Evolutionary conservation across 2,329 filamentous ascomycete genomes (phyloP), one percentile per base, ranked within the genome.

Genomic region (Amesomyces nigricolor): DNA sequence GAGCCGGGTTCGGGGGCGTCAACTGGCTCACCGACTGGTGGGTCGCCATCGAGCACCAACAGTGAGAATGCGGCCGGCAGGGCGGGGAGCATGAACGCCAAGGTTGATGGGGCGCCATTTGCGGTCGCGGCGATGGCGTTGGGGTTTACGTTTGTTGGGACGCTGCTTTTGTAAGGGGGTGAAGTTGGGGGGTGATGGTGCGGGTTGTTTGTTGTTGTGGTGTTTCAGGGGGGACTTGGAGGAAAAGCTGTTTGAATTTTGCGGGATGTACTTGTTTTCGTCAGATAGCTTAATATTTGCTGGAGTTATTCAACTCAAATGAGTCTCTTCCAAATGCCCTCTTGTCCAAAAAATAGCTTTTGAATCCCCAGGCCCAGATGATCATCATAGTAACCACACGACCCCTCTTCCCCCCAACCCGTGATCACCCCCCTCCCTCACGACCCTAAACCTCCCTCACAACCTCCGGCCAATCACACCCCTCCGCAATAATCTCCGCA

Each of bases 381-480:
- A 22, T 22, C 30, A 32, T 6, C 11, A 32, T 13, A 9, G 32
- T 35, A 1, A 9, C 32, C 32, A 35, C 32, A 11, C 30, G 30
- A 11, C 30, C 30, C 11, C 22, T 29, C 14, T 45, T 11, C n/a
- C n/a, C 26, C 29, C 22, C 9, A 26, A 5, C 38, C 22, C 9
- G 30, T 22, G 9, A 37, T 16, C 29, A 10, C 37, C 22, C 29
- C 29, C n/a, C 16, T 13, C 17, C 16, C 17, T 17, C 30, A 5
- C 4, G 1, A 37, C 16, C 10, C 30, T 35, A 37, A 13, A 38
- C 39, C 48, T 19, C 29, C 17, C 40, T 51, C 62, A 56, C 48
- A 13, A 17, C 17, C 40, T 51, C 62, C 55, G 62, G 82, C 85
- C 87, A 91, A 68, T 88, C 83, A 67, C 86, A 89, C 51, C 78